Conservation (phyloP, 2,329 filamentous ascomycete species). For the Pseudogymnoascus sp. region DNA sequence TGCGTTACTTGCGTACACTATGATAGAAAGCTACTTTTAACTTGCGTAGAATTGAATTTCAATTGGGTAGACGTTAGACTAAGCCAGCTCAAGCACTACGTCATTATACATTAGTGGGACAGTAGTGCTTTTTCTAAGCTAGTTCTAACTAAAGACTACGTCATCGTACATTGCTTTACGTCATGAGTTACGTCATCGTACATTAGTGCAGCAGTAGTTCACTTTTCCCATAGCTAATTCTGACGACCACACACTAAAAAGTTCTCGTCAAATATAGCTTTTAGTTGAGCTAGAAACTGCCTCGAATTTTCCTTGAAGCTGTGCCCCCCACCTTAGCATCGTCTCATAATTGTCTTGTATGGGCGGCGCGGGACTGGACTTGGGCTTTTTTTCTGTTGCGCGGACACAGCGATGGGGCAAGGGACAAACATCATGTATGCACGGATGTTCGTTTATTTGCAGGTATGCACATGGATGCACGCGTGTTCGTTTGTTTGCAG, state of each 20-base stretch:
- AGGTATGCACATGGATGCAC: no score
- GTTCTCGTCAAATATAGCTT: not conserved
- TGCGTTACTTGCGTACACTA: no score
- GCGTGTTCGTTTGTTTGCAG: no score
- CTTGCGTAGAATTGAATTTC: not conserved
- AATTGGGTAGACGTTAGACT: not conserved
- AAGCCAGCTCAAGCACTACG: not conserved
- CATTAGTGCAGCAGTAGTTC: not conserved
- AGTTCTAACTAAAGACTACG: no score
- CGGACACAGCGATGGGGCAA: no score
- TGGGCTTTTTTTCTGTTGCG: no score
- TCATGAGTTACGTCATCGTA: not conserved
- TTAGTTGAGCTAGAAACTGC: not conserved
- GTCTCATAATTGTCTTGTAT: not conserved
- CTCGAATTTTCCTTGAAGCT: not conserved
- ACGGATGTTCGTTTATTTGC: no score
- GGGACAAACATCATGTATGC: no score
- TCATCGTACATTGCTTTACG: no score
- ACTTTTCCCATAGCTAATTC: not conserved
- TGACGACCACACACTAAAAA: not conserved
- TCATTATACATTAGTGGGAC: not conserved
- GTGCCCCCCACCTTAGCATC: not conserved
- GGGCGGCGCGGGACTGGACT: no score
- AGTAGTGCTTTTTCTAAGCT: not conserved
- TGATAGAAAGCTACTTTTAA: not conserved